Base-by-base conservation (phyloP, 495 filamentous ascomycete genomes). In the Aspergillus panamensis region DNA sequence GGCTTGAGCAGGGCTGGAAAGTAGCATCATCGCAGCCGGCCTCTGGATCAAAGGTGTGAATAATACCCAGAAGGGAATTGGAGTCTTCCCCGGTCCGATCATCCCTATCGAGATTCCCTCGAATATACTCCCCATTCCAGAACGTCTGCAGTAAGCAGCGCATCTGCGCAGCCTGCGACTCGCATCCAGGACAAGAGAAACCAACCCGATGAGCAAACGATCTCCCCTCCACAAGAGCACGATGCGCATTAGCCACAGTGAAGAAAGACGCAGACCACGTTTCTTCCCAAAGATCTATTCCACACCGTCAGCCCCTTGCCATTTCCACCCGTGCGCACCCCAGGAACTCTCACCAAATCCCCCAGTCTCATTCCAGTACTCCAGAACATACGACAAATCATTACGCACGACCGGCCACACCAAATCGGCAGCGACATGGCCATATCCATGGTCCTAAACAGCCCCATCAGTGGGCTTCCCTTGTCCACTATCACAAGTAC, bases 331-430 rank as follows among this genome's bases (percentile, higher is more conserved):
- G 35, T 9, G 1, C 7, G n/a, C 6, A 44, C 37, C 16, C 29
- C 12, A n/a, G n/a, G 29, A 29, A 21, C 17, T 4, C 9, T 29
- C 5, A 32, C 47, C 49, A 20, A n/a, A 59, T 52, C 44, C 13
- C 31, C 84, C 84, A 20, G 80, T 84, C 53, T 82, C 73, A 62
- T 82, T 84, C 87, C 88, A 91, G 72, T 90, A 85, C 60, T 89
- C 80, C 4, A 83, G 74, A 8, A 88, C 81, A 60, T 90, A 89
- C n/a, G 78, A 73, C 16, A 90, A 77, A 58, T 90, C 87, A 58
- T 88, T 87, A 39, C 78, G 61, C 6, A 89, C 78, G 21, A 88
- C 69, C 4, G 87, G 83, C 82, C 85, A 87, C 16, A 87, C 74
- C 47, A 62, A 61, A 59, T 57, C 74, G 67, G 16, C 54, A 0